phyloP scores from a whole-genome alignment of 148 eudicot genomes.

The Tetragonia tetragonoides region DNA sequence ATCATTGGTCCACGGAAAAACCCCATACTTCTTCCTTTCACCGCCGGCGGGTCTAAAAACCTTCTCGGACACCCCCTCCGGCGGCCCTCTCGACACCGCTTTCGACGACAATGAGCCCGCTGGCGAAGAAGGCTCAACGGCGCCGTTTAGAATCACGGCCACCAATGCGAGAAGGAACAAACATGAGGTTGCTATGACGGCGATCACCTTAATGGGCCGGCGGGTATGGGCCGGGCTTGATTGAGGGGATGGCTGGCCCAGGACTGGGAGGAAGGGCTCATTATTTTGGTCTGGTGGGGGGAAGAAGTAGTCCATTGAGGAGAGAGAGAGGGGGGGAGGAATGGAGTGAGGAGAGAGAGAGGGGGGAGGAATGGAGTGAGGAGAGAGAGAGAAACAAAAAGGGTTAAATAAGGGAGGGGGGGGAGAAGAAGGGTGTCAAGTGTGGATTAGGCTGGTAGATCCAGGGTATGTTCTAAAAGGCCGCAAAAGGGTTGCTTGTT shows the following conservation, averaged over 20 bases:
- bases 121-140: background rate
- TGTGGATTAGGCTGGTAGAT: slow-evolving; percentile 18
- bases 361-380: background rate
- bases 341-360: background rate
- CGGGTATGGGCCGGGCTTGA: background rate
- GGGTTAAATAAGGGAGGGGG: background rate
- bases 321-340: background rate
- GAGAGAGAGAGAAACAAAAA: background rate
- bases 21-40: slow-evolving; percentile 23
- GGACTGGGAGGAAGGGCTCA: slow-evolving; percentile 19
- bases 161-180: slow-evolving; percentile 39
- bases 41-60: background rate
- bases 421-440: slow-evolving; percentile 17
- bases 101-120: background rate
- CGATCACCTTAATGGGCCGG: slow-evolving; percentile 28
- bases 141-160: slow-evolving; percentile 26
- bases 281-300: slow-evolving; percentile 22
- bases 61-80: slow-evolving; percentile 48
- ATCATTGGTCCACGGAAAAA: slow-evolving; percentile 62
- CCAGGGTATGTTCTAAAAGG: background rate
- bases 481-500: slow-evolving; percentile 1
- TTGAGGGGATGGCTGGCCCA: background rate
- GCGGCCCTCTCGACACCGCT: slow-evolving; percentile 44
- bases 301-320: slow-evolving; percentile 18
- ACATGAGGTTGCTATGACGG: slow-evolving; percentile 26